These are phyloP conservation scores for Trichoderma sp. DNA, from an alignment of 2,329 filamentous ascomycete species.

Conservation along the genomic window DNA sequence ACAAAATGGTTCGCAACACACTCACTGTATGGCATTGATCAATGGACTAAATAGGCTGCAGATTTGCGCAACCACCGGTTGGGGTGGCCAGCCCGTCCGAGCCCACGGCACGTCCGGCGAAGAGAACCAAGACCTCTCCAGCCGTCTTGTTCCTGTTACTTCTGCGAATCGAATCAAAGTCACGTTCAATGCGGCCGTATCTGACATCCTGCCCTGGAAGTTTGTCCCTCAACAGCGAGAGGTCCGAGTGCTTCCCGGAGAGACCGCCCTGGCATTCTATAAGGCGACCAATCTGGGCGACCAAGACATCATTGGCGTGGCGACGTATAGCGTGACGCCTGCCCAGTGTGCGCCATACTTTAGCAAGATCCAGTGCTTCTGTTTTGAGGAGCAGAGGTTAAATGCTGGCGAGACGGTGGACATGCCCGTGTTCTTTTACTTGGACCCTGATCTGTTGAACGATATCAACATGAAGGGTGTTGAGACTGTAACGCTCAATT, in stretches of 20 bases:
- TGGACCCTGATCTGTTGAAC: constrained; percentile 90
- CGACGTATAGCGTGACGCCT: constrained; percentile 95
- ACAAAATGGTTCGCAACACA: constrained; percentile 67
- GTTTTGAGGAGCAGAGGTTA: constrained; percentile 93
- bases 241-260: constrained; percentile 89
- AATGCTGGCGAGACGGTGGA: constrained; percentile 96
- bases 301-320: constrained; percentile 94
- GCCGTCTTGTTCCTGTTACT: constrained; percentile 76
- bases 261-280: constrained; percentile 96
- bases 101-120: constrained; percentile 57
- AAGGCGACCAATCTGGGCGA: constrained; percentile 90
- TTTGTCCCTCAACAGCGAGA: constrained; percentile 96
- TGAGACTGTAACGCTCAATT: constrained; percentile 91
- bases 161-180: constrained; percentile 83
- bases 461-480: constrained; percentile 92
- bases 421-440: constrained; percentile 99
- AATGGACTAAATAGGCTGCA: constrained; percentile 13
- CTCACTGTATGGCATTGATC: not conserved
- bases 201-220: constrained; percentile 94
- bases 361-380: constrained; percentile 99
- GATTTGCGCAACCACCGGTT: constrained; percentile 84
- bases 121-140: constrained; percentile 61
- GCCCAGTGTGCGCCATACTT: constrained; percentile 96
- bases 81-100: constrained; percentile 89
- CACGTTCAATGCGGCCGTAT: constrained; percentile 94